Conservation (phyloP, 208 protist genomes). For the Wallacemonas sp. region DNA sequence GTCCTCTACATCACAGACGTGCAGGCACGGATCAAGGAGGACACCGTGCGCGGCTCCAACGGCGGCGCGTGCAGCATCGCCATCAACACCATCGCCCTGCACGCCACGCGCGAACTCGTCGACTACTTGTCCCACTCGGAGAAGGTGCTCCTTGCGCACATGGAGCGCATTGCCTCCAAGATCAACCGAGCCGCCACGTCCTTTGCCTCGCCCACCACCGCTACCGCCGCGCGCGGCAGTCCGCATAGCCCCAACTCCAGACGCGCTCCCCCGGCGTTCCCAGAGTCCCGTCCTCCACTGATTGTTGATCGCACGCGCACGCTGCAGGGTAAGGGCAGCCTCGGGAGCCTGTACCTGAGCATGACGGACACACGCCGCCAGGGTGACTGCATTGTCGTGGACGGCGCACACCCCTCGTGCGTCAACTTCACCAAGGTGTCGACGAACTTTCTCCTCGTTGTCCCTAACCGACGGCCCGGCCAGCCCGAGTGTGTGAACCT, state of each 20-base stretch:
- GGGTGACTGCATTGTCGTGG: constrained; percentile 45
- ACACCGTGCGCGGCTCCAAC: constrained; percentile 52
- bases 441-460: constrained; percentile 59
- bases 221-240: no score
- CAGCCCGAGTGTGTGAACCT: constrained; percentile 37
- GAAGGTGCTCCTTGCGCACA: constrained; percentile 1
- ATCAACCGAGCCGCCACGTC: constrained; percentile 1
- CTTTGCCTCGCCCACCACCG: not conserved
- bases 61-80: constrained; percentile 63
- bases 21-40: constrained; percentile 46
- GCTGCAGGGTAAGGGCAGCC: constrained; percentile 61
- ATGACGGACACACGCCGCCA: constrained; percentile 54
- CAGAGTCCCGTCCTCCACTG: no score
- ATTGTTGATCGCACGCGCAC: constrained; percentile 38
- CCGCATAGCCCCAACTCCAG: no score
- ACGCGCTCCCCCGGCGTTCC: no score
- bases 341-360: constrained; percentile 35
- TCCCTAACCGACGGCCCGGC: constrained; percentile 37
- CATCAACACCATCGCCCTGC: constrained; percentile 43
- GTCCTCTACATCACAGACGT: constrained; percentile 57
- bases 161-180: constrained; percentile 29
- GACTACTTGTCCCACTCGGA: constrained; percentile 36
- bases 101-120: constrained; percentile 75
- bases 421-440: constrained; percentile 47
- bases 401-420: constrained; percentile 26